Base-by-base conservation (phyloP, 208 protist genomes). In the Leishmania major region DNA sequence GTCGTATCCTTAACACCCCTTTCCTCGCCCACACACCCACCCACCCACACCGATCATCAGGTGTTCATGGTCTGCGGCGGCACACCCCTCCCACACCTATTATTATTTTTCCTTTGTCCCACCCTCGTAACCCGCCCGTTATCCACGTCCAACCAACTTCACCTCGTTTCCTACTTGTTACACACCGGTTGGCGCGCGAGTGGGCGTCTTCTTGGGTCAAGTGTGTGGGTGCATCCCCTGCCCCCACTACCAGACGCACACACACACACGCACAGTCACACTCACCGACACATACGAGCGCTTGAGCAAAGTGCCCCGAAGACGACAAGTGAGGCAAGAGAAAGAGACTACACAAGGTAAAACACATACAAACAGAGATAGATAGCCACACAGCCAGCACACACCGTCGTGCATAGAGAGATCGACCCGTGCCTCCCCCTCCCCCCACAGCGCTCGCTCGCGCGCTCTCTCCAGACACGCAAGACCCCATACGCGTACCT, bases 181-280 rank as follows among this genome's bases (percentile, higher is more conserved):
- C 15, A 45, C 35, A 70, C 66, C 66, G 3, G 35, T 70, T 28
- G 66, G 31, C 35, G 31, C 66, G 13, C 35, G 37, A 35, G 43
- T 35, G 25, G 25, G 19, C 28, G 45, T 74, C 70, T 74, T 71
- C 10, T 45, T 71, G 31, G 17, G 35, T 71, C 66, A 2, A 22
- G 37, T 43, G n/a, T 71, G 66, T 28, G 35, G 66, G 35, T 45
- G 66, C 19, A 15, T 22, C 17, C 3, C 13, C 35, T 22, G 3
- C 13, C n/a, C 11, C 45, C 1, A 59, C 11, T 70, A 71, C 49
- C 57, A 67, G 31, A 76, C 31, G 37, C 31, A n/a, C 73, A 82
- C 31, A n/a, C 73, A 82, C 60, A 69, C 13, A 84, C 59, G 80
- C 53, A 75, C 15, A 81, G 10, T 62, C 13, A 76, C 64, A 86